These are phyloP conservation scores for Apostasia ramifera DNA, from an alignment of 106 monocot species.

Conservation along the genomic window DNA sequence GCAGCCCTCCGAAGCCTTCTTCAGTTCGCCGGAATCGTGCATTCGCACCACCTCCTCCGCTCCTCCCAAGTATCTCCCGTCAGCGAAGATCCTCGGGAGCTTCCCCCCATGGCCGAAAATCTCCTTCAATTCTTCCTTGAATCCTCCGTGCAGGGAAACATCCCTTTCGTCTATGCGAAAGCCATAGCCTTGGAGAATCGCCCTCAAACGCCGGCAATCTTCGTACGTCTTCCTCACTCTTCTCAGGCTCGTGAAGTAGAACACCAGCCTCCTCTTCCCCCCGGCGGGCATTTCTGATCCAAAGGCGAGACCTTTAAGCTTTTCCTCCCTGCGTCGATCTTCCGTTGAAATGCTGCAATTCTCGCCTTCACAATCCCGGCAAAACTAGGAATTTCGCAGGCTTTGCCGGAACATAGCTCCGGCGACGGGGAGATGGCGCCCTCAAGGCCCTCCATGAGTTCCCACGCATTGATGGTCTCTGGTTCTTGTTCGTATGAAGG, in stretches of 20 bases:
- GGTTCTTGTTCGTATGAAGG: conserved; percentile 42
- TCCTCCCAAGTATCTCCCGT: conserved; percentile 61
- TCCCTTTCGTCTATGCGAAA: conserved; percentile 79
- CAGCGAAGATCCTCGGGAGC: conserved; percentile 64
- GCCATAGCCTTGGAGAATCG: conserved; percentile 46
- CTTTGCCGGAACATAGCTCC: not conserved
- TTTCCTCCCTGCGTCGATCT: conserved; percentile 41
- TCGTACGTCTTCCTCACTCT: conserved; percentile 77
- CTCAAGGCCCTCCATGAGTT: conserved; percentile 65
- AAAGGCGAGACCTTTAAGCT: not conserved
- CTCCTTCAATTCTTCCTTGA: conserved; percentile 55
- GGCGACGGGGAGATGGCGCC: conserved; percentile 15
- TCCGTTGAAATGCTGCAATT: conserved; percentile 52
- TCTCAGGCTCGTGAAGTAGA: conserved; percentile 81
- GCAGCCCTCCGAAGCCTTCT: conserved; percentile 32
- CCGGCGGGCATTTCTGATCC: conserved; percentile 20
- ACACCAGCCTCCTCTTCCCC: conserved; percentile 39
- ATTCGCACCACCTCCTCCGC: conserved; percentile 51
- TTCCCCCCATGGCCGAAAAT: conserved; percentile 34
- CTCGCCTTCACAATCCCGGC: conserved; percentile 49
- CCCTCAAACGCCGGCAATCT: conserved; percentile 43
- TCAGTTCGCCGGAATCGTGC: conserved; percentile 57
- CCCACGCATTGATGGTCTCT: conserved; percentile 64
- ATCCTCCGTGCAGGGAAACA: conserved; percentile 68
- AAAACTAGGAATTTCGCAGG: conserved; percentile 12